Evolutionary conservation across 495 filamentous ascomycete species (phyloP), one percentile per base, ranked within the genome.

Genomic region (Aspergillus sparsus): DNA sequence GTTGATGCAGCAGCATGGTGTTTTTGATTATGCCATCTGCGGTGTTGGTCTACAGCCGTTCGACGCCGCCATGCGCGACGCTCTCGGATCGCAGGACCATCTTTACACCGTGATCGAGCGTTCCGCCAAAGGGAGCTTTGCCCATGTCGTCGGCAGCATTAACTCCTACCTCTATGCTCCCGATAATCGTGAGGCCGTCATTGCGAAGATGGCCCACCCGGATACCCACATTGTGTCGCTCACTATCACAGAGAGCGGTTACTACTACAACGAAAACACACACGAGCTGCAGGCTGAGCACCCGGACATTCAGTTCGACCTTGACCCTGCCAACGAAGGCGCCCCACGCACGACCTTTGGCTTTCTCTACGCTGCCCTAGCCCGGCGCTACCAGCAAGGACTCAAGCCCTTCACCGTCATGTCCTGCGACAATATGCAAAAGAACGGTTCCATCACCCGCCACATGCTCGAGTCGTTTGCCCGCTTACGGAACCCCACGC

Each of bases 361-460:
- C 39, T 80, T 79, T 66, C 74, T 80, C 49, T 79, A 77, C 64
- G 75, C 76, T 45, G 77, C 77, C 37, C 63, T 80, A 44, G 72
- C 66, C 6, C 71, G 72, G 3, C 77, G 77, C 46, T 64, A 73
- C 53, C 47, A 70, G 59, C 65, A 73, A 41, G 77, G 77, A 5
- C 72, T 79, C 42, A 73, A 72, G 45, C 77, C 77, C 27, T 80
- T 80, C 68, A 80, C 77, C 60, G 76, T 79, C 46, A 69, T 80
- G 71, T 80, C 77, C 7, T 80, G 77, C 60, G 77, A 80, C 58
- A 80, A 80, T 66, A 80, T 80, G 77, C 74, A 79, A 69, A 78
- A 78, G 69, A 80, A 80, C 64, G 77, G 77, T 27, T 67, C 76
- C 58, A 79, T 80, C 69, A 74, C 75, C 5, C 76, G 77, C 49